Percentiles rank a stretch among this genome's conserved stretches.
Evolutionary conservation across 2,329 filamentous ascomycete genomes (phyloP).

Genomic region (Trichophyton simii): DNA sequence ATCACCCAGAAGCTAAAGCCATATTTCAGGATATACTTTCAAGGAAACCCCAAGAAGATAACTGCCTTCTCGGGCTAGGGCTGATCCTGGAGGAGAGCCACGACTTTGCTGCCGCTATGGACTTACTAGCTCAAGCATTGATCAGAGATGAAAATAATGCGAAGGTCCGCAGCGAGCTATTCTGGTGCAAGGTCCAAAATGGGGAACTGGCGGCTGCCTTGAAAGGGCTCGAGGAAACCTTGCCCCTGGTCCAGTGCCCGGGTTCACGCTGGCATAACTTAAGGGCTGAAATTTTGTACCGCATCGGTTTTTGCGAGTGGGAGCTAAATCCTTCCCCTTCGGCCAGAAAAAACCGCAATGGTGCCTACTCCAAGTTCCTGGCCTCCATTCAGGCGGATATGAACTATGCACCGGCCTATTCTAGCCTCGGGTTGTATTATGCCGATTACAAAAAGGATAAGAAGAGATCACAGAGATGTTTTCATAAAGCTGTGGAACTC

Average conservation of each 20-base stretch:
- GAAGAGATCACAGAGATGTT: conserved; percentile 76
- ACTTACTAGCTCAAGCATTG: conserved; percentile 66
- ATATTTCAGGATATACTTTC: conserved; percentile 73
- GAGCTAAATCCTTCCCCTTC: conserved; percentile 60
- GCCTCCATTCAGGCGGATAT: conserved; percentile 74
- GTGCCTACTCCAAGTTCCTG: conserved; percentile 74
- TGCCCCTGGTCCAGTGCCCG: conserved; percentile 52
- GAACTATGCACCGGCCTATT: conserved; percentile 82
- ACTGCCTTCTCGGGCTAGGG: conserved; percentile 77
- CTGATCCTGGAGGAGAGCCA: conserved; percentile 88
- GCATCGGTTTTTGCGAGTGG: conserved; percentile 80
- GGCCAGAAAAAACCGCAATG: conserved; percentile 65
- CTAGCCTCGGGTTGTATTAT: conserved; percentile 80
- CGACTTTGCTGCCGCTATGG: conserved; percentile 68
- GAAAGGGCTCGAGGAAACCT: conserved; percentile 56
- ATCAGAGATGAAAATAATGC: conserved; percentile 60
- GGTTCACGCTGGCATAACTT: conserved; percentile 53
- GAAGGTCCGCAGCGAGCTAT: conserved; percentile 70
- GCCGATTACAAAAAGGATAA: conserved; percentile 81
- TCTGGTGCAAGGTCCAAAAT: conserved; percentile 79
- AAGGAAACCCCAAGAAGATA: conserved; percentile 61
- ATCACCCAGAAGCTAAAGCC: conserved; percentile 77
- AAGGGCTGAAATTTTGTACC: conserved; percentile 74
- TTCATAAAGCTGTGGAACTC: conserved; percentile 90
- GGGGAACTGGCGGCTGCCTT: conserved; percentile 60